Base-by-base conservation (phyloP, 106 monocot species). In the Dactylorhiza incarnata region DNA sequence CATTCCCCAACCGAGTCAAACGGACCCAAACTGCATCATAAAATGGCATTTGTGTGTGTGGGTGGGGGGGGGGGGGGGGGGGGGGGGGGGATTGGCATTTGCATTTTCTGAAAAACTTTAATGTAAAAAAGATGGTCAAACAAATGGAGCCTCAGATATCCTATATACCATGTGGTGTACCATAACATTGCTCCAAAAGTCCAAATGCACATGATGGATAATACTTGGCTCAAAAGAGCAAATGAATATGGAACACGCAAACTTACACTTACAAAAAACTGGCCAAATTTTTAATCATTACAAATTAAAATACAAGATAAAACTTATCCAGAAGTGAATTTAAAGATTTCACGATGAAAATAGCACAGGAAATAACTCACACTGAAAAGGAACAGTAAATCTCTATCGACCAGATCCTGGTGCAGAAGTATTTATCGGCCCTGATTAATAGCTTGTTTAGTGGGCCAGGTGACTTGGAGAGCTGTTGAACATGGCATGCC, bases 401-500 rank as follows among this genome's bases (percentile, higher is more conserved):
- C 19, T 22, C 8, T 37, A 37, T 37, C 0, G 3, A 37, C 37
- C 37, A 37, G 37, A 37, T 37, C 37, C 37, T 37, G 37, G 3
- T 0, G 37, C 37, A 37, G 29, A 29, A 29, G 37, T 37, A 37
- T 37, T 37, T 37, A 37, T 37, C 45, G 56, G 2, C 17, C 7
- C 10, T 44, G 54, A 5, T 55, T 75, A 24, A 15, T 48, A 24
- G 45, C 22, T 49, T 14, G 45, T 80, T 80, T 85, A 97, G 78
- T 77, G 85, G 19, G 91, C 89, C 14, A 97, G 78, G 29, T 97
- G 97, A 69, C 94, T 97, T 0, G 97, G 97, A 2, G 89, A 97
- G 73, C 80, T 94, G 78, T 94, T 94, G 86, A 97, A 97, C 97
- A 97, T 94, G 16, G 94, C 81, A 53, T 97, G 94, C 97, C 97